phyloP scores from a whole-genome alignment of 495 filamentous ascomycete species.

The Aspergillus nidulans region DNA sequence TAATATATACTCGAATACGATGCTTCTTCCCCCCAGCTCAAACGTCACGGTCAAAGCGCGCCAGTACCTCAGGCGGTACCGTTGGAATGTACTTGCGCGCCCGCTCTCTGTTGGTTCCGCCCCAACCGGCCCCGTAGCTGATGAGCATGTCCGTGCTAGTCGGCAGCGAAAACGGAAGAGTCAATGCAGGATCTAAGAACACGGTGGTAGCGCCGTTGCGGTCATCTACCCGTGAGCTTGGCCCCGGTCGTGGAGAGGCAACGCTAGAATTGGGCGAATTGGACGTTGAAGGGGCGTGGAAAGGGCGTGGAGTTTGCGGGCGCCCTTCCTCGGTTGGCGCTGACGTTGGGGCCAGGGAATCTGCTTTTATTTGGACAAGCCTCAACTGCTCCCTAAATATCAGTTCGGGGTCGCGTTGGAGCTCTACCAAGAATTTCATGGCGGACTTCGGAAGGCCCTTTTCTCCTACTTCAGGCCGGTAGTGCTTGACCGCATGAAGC shows the following conservation, averaged over 20 bases:
- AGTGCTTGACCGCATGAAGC: constrained; percentile 88
- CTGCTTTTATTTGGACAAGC: constrained; percentile 30
- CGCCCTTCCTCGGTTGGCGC: constrained; percentile 28
- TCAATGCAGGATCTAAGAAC: constrained; percentile 82
- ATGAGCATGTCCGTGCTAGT: constrained; percentile 97
- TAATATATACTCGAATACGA: constrained; percentile 14
- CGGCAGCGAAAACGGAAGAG: constrained; percentile 90
- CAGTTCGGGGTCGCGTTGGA: constrained; percentile 63
- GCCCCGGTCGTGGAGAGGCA: constrained; percentile 20
- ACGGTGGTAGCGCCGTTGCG: constrained; percentile 48
- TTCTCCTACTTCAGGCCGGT: constrained; percentile 91
- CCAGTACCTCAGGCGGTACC: constrained; percentile 88
- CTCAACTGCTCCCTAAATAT: constrained; percentile 34
- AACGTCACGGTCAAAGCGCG: constrained; percentile 68
- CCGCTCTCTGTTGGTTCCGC: constrained; percentile 84
- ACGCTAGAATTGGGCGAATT: constrained; percentile 23
- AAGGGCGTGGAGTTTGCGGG: constrained; percentile 41
- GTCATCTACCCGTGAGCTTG: constrained; percentile 23
- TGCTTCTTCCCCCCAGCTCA: not conserved
- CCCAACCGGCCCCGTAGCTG: constrained; percentile 90
- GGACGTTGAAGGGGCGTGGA: constrained; percentile 33
- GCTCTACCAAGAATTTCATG: constrained; percentile 74
- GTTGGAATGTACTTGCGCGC: constrained; percentile 96
- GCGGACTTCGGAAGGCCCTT: constrained; percentile 82
- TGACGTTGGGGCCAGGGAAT: constrained; percentile 19